Conservation (phyloP, 495 filamentous ascomycete species). For the Xylaria palmicola region DNA sequence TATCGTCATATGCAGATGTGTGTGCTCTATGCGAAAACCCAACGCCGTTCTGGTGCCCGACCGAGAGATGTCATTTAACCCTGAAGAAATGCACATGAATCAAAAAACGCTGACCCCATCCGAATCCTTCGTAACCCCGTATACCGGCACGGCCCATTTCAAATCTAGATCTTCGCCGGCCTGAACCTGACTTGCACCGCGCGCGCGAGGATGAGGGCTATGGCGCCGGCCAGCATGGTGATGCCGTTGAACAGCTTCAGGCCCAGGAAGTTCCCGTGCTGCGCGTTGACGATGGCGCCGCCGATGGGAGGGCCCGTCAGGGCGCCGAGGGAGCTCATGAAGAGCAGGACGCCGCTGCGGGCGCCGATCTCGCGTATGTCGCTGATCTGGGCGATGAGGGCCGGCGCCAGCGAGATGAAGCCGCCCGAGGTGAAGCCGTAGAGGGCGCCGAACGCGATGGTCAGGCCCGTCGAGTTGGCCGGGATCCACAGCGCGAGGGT, state of each 20-base stretch:
- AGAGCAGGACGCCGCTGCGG: slow-evolving; percentile 67
- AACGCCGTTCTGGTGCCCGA: too few species aligned
- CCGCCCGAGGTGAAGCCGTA: slow-evolving; percentile 75
- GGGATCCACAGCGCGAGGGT: slow-evolving; percentile 71
- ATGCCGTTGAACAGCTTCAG: slow-evolving; percentile 68
- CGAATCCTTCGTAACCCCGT: too few species aligned
- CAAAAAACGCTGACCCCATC: too few species aligned
- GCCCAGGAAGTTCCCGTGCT: slow-evolving; percentile 56
- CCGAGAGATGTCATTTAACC: too few species aligned
- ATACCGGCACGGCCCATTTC: not conserved
- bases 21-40: too few species aligned
- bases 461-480: slow-evolving; percentile 53
- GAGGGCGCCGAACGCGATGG: slow-evolving; percentile 63
- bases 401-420: slow-evolving; percentile 59
- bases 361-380: slow-evolving; percentile 72
- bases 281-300: slow-evolving; percentile 59
- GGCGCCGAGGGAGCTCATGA: slow-evolving; percentile 60
- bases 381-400: slow-evolving; percentile 67
- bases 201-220: slow-evolving; percentile 49
- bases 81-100: too few species aligned
- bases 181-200: slow-evolving; percentile 42
- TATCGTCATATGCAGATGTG: too few species aligned
- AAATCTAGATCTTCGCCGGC: slow-evolving; percentile 32
- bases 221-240: slow-evolving; percentile 52
- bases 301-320: slow-evolving; percentile 72